Evolutionary conservation across 1,139 yeast genomes (phyloP).

Genomic region (Sugiyamaella novakii): DNA sequence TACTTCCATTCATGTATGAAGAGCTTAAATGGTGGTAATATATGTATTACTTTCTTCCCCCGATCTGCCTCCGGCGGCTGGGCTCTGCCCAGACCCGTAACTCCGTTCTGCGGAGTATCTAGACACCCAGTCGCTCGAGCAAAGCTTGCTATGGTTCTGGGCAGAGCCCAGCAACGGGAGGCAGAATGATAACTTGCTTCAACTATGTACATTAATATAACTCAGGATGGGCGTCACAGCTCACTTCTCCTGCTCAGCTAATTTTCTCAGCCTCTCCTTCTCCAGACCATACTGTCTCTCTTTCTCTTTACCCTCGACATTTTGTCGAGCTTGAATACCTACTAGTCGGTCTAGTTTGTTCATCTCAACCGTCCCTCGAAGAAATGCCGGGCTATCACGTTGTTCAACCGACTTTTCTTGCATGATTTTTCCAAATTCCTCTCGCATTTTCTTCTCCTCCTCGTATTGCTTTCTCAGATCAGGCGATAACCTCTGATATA

Average conservation of each 20-base stretch:
- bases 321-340: conserved; percentile 33
- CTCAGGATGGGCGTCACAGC: no score
- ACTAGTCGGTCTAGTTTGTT: conserved; percentile 33
- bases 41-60: background rate
- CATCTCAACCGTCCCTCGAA: conserved; percentile 36
- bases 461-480: conserved; percentile 79
- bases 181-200: no score
- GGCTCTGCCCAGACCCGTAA: no score
- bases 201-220: no score
- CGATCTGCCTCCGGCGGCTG: no score
- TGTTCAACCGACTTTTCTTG: conserved; percentile 30
- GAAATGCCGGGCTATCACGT: conserved; percentile 38
- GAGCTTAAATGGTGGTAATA: conserved; percentile 33
- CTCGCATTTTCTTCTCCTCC: conserved; percentile 57
- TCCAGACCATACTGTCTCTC: conserved; percentile 30
- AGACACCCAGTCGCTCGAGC: no score
- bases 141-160: no score
- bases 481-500: conserved; percentile 58
- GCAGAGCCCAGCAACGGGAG: no score
- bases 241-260: conserved; percentile 38
- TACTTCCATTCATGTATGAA: conserved; percentile 42
- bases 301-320: conserved; percentile 30
- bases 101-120: no score
- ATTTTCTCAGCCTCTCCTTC: conserved; percentile 32
- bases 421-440: conserved; percentile 63